Conservation (phyloP, 805 yeast genomes). For the Candida suzukii region DNA sequence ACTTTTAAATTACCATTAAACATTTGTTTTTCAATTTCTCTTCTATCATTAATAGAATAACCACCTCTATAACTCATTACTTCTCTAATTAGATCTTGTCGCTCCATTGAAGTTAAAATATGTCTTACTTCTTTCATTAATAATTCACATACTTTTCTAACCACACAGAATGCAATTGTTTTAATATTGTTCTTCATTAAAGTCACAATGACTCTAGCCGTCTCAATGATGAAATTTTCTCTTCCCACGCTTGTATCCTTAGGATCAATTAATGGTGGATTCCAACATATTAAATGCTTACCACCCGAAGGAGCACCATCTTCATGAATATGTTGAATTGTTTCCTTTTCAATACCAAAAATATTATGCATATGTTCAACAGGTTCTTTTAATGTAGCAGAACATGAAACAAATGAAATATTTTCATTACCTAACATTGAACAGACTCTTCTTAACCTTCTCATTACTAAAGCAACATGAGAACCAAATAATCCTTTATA, state of each 20-base stretch:
- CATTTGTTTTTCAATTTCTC: slow-evolving; percentile 86
- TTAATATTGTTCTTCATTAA: slow-evolving; percentile 59
- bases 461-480: slow-evolving; percentile 79
- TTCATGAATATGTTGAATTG: slow-evolving; percentile 49
- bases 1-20: slow-evolving; percentile 81
- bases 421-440: slow-evolving; percentile 41
- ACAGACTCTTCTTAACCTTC: slow-evolving; percentile 68
- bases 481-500: slow-evolving; percentile 91
- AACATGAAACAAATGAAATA: slow-evolving; percentile 75
- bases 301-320: slow-evolving; percentile 91
- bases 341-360: slow-evolving; percentile 53
- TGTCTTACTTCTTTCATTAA: slow-evolving; percentile 76
- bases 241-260: slow-evolving; percentile 53
- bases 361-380: slow-evolving; percentile 60
- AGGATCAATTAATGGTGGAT: slow-evolving; percentile 65
- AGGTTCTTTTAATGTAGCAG: slow-evolving; percentile 86
- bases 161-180: slow-evolving; percentile 86
- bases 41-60: slow-evolving; percentile 76
- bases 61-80: slow-evolving; percentile 96
- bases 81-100: slow-evolving; percentile 42
- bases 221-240: slow-evolving; percentile 64
- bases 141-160: slow-evolving; percentile 79
- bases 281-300: slow-evolving; percentile 75
- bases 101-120: slow-evolving; percentile 37
- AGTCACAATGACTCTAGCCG: slow-evolving; percentile 66